Evolutionary conservation across 164 flowering plant genomes (phyloP).

Genomic region (Magnolia kwangsiensis): DNA sequence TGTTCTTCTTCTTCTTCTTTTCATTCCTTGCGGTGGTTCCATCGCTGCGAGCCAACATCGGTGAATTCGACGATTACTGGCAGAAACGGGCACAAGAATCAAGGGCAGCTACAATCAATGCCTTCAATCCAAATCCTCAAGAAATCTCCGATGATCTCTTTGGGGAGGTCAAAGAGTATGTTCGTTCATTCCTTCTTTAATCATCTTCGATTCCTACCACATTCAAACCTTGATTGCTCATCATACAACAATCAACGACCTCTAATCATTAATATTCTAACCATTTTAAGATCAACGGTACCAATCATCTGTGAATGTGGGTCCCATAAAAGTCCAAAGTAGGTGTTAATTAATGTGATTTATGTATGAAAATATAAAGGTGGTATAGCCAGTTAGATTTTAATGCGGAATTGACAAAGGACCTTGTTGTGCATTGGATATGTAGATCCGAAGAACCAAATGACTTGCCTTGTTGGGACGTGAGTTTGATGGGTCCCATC

Average conservation of each 20-base stretch:
- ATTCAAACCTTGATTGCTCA: no score
- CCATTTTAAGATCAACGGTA: no score
- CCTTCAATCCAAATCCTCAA: conserved; percentile 46
- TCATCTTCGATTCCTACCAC: no score
- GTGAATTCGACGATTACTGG: conserved; percentile 44
- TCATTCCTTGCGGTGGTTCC: background rate
- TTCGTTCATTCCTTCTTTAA: background rate
- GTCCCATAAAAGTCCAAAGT: background rate
- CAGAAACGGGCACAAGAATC: conserved; percentile 39
- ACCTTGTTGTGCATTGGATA: no score
- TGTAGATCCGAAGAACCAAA: no score
- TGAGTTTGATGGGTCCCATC: no score
- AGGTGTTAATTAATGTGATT: background rate
- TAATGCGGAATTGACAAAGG: no score
- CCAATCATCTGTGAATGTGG: no score
- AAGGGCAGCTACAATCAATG: conserved; percentile 14
- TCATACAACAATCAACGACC: no score
- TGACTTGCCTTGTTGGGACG: no score
- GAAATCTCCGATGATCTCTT: conserved; percentile 39
- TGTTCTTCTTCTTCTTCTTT: background rate
- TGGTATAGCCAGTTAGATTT: background rate
- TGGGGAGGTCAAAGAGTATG: conserved; percentile 36
- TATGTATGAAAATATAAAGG: background rate
- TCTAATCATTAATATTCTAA: no score
- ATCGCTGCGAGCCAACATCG: conserved; percentile 28